phyloP scores from a whole-genome alignment of 768 basidiomycete species.

The Asterophora parasitica region DNA sequence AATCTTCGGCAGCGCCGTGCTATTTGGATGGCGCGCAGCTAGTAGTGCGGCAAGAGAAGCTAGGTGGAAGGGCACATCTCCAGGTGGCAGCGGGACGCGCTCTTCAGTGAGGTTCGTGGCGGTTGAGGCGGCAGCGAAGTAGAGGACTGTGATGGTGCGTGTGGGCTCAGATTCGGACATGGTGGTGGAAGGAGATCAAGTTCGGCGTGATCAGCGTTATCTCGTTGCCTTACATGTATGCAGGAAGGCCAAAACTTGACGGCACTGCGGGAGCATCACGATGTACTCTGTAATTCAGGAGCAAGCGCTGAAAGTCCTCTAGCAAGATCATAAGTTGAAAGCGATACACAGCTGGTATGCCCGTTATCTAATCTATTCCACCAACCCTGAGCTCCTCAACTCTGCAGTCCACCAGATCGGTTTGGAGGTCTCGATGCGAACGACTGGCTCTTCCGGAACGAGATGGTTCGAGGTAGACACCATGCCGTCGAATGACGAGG shows the following conservation, averaged over 20 bases:
- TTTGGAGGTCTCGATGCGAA: slow-evolving; percentile 71
- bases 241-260: too few relatives aligned
- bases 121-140: slow-evolving; percentile 66
- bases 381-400: slow-evolving; percentile 32
- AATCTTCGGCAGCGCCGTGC: slow-evolving; percentile 43
- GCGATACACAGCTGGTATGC: too few relatives aligned
- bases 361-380: slow-evolving; percentile 2
- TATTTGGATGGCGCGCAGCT: slow-evolving; percentile 46
- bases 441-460: slow-evolving; percentile 53
- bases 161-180: slow-evolving; percentile 18
- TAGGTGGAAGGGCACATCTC: slow-evolving; percentile 39
- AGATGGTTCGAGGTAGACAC: slow-evolving; percentile 95
- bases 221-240: too few relatives aligned
- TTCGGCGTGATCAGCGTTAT: too few relatives aligned
- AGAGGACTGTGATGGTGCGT: slow-evolving; percentile 41
- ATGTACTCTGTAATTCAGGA: too few relatives aligned
- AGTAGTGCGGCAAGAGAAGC: slow-evolving; percentile 47
- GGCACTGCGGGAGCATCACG: too few relatives aligned
- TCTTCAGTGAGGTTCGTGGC: slow-evolving; percentile 57
- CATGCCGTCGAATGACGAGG: slow-evolving; percentile 79
- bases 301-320: too few relatives aligned
- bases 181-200: not conserved
- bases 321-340: too few relatives aligned
- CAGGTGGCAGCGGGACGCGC: slow-evolving; percentile 39
- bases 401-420: slow-evolving; percentile 93